Base-by-base conservation (phyloP, 2,329 filamentous ascomycete species). In the Zymoseptoria crescenta region DNA sequence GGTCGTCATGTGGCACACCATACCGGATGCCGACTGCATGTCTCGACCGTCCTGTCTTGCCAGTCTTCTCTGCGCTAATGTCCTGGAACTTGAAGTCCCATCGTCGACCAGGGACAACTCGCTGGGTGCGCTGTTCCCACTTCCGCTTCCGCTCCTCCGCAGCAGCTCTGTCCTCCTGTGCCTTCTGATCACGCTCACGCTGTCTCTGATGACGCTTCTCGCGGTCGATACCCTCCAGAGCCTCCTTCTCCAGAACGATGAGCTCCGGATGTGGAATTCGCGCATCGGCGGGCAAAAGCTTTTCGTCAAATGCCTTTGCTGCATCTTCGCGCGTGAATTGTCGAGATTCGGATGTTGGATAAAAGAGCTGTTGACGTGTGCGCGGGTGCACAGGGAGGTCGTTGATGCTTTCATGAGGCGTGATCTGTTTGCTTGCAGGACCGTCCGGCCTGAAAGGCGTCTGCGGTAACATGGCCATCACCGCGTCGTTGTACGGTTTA, bases 381-480 rank as follows among this genome's bases (percentile, higher is more conserved):
- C 80, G 74, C 2, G 80, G 76, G 69, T 86, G 82, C 70, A 86
- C 72, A 20, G 81, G 81, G 35, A 87, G 78, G 67, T 87, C 84
- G 67, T 87, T 87, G 69, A 87, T 85, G 24, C 80, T 76, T 72
- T 87, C 84, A 68, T 87, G 83, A 8, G 72, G 69, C 1, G 69
- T 64, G 28, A 75, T 75, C 7, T 74, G 73, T 55, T 75, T 73
- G 58, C 65, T 68, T 54, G 35, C 54, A 27, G 60, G 62, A 29
- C 56, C 53, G 27, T 68, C 58, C 28, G 72, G 62, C 52, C 71
- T 69, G 61, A 80, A 75, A 3, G 76, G 76, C n/a, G 84, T 89
- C 57, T 81, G 81, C 2, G 91, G 91, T 4, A 97, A 78, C 91
- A 96, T 96, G 35, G 78, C 76, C 67, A 90, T 79, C 24, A 97